These are phyloP conservation scores for Venturia effusa DNA, from an alignment of 2,329 filamentous ascomycete species.

Conservation along the genomic window DNA sequence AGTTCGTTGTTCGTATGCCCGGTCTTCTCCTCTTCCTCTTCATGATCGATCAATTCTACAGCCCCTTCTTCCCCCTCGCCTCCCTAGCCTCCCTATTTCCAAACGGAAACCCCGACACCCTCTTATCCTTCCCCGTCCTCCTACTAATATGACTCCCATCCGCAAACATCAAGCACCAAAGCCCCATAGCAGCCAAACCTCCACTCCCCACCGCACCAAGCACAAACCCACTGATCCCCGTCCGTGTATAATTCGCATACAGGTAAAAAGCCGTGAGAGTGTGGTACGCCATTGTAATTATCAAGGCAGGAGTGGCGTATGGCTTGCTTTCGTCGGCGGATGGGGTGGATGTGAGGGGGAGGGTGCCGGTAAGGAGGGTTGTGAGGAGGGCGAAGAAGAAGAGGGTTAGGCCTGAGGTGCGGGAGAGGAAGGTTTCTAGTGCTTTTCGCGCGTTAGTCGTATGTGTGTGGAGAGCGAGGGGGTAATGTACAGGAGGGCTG, in stretches of 20 bases:
- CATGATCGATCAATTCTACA: neutral
- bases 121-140: conserved; percentile 56
- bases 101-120: conserved; percentile 56
- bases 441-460: conserved; percentile 25
- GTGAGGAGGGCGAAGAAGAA: conserved; percentile 52
- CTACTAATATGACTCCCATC: conserved; percentile 47
- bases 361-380: conserved; percentile 58
- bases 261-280: conserved; percentile 47
- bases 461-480: neutral
- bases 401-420: conserved; percentile 57
- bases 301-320: conserved; percentile 51
- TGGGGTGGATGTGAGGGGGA: conserved; percentile 46
- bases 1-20: neutral
- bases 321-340: conserved; percentile 27
- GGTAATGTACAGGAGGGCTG: conserved; percentile 39
- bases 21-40: neutral
- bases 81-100: conserved; percentile 41
- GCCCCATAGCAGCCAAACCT: conserved; percentile 48
- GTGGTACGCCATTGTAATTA: conserved; percentile 59
- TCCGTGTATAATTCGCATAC: conserved; percentile 54
- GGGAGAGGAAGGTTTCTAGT: conserved; percentile 63
- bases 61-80: neutral
- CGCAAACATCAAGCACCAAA: conserved; percentile 54
- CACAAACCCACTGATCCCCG: conserved; percentile 46
- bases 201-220: conserved; percentile 49